Conservation (phyloP, 306 rosid genomes). For the Crotalaria pallida region DNA sequence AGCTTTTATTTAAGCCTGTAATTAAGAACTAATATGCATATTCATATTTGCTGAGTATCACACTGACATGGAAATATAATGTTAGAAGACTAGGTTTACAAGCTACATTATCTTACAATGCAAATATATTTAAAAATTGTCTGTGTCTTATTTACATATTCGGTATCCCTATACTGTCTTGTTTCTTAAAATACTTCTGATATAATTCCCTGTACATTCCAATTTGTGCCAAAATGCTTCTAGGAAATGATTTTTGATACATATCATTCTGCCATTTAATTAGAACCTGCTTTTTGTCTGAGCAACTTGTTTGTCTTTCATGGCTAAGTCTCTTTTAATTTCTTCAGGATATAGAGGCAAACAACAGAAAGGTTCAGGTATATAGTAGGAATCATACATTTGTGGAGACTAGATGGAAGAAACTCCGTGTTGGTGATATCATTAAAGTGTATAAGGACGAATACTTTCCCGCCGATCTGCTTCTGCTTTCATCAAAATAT, state of each 20-base stretch:
- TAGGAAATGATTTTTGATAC: not conserved
- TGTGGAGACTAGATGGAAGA: slow-evolving; percentile 70
- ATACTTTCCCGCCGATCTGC: slow-evolving; percentile 85
- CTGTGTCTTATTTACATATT: not conserved
- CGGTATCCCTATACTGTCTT: not conserved
- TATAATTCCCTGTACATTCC: not conserved
- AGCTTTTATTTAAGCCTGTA: not conserved
- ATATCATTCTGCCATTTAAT: not conserved
- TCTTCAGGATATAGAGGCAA: slow-evolving; percentile 74
- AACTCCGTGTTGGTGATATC: slow-evolving; percentile 78
- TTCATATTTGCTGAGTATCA: not conserved
- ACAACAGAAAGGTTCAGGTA: slow-evolving; percentile 60
- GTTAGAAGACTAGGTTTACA: not conserved
- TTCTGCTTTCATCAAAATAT: slow-evolving; percentile 69
- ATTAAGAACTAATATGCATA: not conserved
- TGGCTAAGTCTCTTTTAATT: slow-evolving; percentile 15
- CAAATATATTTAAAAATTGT: not conserved
- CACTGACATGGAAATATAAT: not conserved
- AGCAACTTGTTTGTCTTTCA: not conserved
- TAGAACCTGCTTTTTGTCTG: not conserved
- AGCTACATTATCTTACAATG: slow-evolving; percentile 7
- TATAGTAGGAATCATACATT: slow-evolving; percentile 42
- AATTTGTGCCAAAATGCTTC: not conserved
- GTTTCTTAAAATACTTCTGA: not conserved
- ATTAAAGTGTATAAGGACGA: slow-evolving; percentile 73